Conservation (phyloP, 257 asterid genomes). For the Nemophila menziesii region DNA sequence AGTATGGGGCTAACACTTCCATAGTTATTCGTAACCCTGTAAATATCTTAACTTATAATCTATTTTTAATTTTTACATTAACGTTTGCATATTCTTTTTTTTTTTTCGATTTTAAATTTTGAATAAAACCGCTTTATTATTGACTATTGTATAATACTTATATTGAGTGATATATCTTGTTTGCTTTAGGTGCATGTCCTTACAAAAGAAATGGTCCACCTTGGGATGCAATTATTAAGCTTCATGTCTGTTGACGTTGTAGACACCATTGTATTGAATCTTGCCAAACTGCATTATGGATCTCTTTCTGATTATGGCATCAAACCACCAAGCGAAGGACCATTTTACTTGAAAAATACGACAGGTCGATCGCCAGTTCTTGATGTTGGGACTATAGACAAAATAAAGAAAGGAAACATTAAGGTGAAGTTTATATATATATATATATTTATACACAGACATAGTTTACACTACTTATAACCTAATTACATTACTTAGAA, state of each 20-base stretch:
- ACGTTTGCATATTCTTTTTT: neutral
- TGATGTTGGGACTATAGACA: conserved; percentile 44
- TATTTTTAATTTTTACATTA: neutral
- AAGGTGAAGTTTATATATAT: conserved; percentile 15
- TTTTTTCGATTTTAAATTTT: no score
- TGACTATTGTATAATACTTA: neutral
- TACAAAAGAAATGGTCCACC: conserved; percentile 19
- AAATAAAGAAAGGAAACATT: conserved; percentile 26
- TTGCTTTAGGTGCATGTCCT: conserved; percentile 34
- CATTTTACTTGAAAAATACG: conserved; percentile 23
- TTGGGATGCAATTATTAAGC: conserved; percentile 27
- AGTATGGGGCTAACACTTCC: conserved; percentile 28
- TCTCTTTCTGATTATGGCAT: conserved; percentile 29
- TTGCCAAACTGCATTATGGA: conserved; percentile 17
- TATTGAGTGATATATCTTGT: neutral
- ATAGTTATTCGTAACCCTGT: conserved; percentile 43
- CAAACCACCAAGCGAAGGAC: conserved; percentile 34
- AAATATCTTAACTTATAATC: neutral
- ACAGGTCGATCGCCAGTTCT: conserved; percentile 43
- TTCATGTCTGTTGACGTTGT: conserved; percentile 14
- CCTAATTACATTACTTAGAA: no score
- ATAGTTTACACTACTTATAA: no score
- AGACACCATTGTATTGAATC: conserved; percentile 17
- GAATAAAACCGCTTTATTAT: neutral
- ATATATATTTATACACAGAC: neutral